Percentiles rank a stretch among this genome's conserved stretches.
These are phyloP conservation scores for Prototheca cutis DNA, from an alignment of 163 green algal genomes.

Conservation along the genomic window DNA sequence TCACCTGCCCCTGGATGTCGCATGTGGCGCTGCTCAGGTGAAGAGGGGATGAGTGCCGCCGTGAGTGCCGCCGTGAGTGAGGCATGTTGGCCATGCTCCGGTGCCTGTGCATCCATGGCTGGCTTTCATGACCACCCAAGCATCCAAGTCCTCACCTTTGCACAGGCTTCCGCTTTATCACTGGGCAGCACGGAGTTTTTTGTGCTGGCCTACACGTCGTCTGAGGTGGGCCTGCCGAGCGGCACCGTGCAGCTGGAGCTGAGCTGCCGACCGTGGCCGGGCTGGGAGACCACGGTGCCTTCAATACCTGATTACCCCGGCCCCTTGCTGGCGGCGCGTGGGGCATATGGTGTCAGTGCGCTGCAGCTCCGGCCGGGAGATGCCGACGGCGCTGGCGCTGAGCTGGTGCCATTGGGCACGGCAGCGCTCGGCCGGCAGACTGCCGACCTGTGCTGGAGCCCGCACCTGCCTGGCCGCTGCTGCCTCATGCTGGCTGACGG, in stretches of 20 bases:
- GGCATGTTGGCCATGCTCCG: too few relatives aligned
- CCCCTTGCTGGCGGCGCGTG: background rate
- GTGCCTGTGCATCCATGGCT: too few relatives aligned
- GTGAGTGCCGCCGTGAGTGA: too few relatives aligned
- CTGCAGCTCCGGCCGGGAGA: background rate
- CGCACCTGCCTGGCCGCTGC: background rate
- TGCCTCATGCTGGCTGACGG: background rate
- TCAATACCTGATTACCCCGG: background rate
- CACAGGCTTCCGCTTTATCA: too few relatives aligned
- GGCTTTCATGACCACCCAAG: too few relatives aligned
- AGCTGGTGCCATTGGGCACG: background rate
- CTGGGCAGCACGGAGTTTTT: too few relatives aligned
- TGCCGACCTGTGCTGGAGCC: background rate
- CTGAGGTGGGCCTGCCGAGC: background rate
- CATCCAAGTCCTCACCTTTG: too few relatives aligned
- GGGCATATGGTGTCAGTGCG: background rate
- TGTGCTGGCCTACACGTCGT: too few relatives aligned
- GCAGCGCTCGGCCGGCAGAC: background rate
- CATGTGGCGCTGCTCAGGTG: background rate
- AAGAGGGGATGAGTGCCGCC: too few relatives aligned
- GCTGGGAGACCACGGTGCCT: background rate
- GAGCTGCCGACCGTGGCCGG: background rate
- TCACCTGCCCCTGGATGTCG: background rate
- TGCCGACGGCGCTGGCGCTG: background rate
- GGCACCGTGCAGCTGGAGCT: background rate